phyloP scores from a whole-genome alignment of 345 rosid species.

The Lenwebbia sp. region DNA sequence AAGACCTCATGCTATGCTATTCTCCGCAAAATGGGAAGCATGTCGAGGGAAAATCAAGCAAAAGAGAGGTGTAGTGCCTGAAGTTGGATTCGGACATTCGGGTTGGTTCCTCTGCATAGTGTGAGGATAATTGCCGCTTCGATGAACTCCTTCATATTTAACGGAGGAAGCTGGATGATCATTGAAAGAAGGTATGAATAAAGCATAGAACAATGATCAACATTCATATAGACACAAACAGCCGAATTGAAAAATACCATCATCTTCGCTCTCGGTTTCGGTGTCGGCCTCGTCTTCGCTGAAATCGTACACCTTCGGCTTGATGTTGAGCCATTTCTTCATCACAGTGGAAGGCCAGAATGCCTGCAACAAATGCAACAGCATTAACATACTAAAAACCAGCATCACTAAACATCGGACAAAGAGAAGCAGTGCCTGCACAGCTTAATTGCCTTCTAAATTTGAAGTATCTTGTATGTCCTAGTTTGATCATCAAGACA shows the following conservation, averaged over 20 bases:
- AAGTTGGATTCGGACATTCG: slow-evolving; percentile 21
- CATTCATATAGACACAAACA: background rate
- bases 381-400: slow-evolving; percentile 1
- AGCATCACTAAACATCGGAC: background rate
- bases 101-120: slow-evolving; percentile 14
- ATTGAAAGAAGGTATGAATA: background rate
- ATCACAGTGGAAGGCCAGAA: slow-evolving; percentile 92
- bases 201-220: background rate
- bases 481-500: background rate
- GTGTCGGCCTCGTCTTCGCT: slow-evolving; percentile 92
- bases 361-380: slow-evolving; percentile 28
- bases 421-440: background rate
- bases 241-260: slow-evolving; percentile 19
- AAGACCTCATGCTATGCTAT: background rate
- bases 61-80: slow-evolving; percentile 33
- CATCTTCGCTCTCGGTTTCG: slow-evolving; percentile 90
- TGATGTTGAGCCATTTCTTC: slow-evolving; percentile 95
- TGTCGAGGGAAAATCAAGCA: background rate
- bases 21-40: background rate
- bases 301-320: slow-evolving; percentile 71
- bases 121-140: slow-evolving; percentile 8
- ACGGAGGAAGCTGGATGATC: slow-evolving; percentile 32
- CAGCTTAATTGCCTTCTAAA: background rate
- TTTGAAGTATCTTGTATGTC: background rate
- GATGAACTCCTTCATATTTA: slow-evolving; percentile 26